phyloP scores from a whole-genome alignment of 2,329 filamentous ascomycete genomes.

The Colletotrichum nymphaeae region DNA sequence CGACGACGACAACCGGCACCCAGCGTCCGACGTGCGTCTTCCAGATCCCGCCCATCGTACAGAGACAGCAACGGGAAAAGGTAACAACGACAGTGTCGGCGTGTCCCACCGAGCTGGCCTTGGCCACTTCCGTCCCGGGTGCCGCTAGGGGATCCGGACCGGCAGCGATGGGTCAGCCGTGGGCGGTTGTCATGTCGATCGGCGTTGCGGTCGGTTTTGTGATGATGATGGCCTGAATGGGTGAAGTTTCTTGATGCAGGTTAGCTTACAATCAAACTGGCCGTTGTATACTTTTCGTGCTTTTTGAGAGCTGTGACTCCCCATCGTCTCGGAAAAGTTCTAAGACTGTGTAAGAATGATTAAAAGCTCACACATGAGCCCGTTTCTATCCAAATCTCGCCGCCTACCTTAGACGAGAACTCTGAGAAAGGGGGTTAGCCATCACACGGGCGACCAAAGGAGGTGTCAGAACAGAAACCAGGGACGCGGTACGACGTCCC shows the following conservation, averaged over 20 bases:
- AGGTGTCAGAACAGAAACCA: slow-evolving; percentile 30
- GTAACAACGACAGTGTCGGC: background rate
- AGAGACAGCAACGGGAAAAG: background rate
- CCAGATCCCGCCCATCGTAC: background rate
- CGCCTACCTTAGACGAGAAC: background rate
- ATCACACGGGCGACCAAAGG: background rate
- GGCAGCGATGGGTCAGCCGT: background rate
- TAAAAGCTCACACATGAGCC: background rate
- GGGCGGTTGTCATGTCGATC: background rate
- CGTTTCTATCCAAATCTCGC: background rate
- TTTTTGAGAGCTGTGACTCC: background rate
- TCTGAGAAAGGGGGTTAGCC: background rate
- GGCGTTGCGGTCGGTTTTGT: background rate
- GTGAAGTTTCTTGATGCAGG: background rate
- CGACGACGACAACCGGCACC: background rate
- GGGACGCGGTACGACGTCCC: slow-evolving; percentile 35
- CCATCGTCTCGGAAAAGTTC: too few relatives aligned
- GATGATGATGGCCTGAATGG: background rate
- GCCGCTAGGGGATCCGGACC: background rate
- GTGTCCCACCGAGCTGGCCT: background rate
- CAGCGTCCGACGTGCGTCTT: slow-evolving; percentile 9
- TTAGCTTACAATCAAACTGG: background rate
- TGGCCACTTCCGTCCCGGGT: background rate
- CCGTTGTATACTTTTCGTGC: background rate
- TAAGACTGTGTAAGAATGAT: background rate